Evolutionary conservation across 352 stramenopile species (phyloP), one percentile per base, ranked within the genome.

Genomic region (Phytopythium kandeliae): DNA sequence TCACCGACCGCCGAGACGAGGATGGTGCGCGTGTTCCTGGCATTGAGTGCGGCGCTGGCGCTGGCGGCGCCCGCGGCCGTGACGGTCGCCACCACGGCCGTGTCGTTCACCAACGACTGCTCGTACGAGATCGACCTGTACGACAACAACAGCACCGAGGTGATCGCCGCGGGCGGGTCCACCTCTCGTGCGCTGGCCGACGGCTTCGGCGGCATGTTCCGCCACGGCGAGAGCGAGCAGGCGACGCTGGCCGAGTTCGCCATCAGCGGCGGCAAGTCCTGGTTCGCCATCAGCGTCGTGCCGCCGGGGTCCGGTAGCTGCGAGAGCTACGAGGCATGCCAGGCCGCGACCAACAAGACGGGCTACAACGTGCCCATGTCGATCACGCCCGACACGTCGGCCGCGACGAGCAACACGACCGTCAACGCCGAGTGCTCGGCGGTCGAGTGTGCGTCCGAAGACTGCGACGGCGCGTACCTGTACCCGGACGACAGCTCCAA

Each of bases 271-370:
- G 60, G 54, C 25, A 72, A 62, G 49, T 57, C 69, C 22, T 82
- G 73, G 73, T 85, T 78, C 58, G 73, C 78, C 50, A 82, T 82
- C 63, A 76, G 65, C 47, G 69, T 63, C 45, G 78, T 82, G 45
- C 69, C 71, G 41, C 77, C 77, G 1, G 69, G 68, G 60, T 69
- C 63, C 33, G 72, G 59, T 22, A 66, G 60, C 48, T 86, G 72
- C 58, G 60, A 54, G 49, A 74, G 55, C 31, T 71, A 67, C 55
- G 58, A 67, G 4, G 58, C 60, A 9, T 85, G 73, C 54, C 63
- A 74, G 57, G 25, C 64, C 44, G 50, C 70, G 36, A 88, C 77
- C 11, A 56, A 65, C 26, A 69, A 69, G 51, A 67, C 63, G 22
- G 76, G 76, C 40, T 87, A 66, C 69, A 87, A 87, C 47, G 59